Evolutionary conservation across 108 stramenopile genomes (phyloP), one percentile per base, ranked within the genome.

Genomic region (Pseudonitzschia multistriata): DNA sequence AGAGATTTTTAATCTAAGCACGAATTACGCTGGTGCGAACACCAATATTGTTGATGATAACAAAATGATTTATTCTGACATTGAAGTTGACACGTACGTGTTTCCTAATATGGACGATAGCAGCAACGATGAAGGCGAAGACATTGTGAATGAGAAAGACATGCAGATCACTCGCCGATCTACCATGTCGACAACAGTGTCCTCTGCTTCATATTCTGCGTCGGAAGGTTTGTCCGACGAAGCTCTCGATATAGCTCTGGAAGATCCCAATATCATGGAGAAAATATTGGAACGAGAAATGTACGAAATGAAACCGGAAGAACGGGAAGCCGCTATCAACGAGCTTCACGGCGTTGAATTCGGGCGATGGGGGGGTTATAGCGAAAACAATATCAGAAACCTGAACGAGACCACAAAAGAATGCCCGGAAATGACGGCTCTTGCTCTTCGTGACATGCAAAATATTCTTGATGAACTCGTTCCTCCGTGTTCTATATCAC

Each of bases 301-400:
- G 54, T 55, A 55, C 29, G 54, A 55, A 55, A 55, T 55, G 54
- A 55, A 55, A 27, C 54, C 54, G 11, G 54, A 55, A 55, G 54
- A 55, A 25, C 27, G 54, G n/a, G 54, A 55, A 55, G 54, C 54
- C 8, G 54, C 54, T 14, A 55, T 30, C 54, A 22, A 55, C 22
- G 54, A 55, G 27, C 14, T 55, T 13, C 54, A 55, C 29, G 54
- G 54, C 22, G 54, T 55, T 13, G 54, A 55, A 55, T 55, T 55
- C 29, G 54, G 27, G 13, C 22, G 54, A 13, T 3, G 27, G 29
- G 22, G 3, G 14, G 14, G 54, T 13, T n/a, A 30, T 25, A 14
- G 29, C 11, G 42, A 45, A 45, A 3, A 17, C 42, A 45, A 17
- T 45, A 13, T 45, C 42, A 17, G 42, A n/a, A n/a, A n/a, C 17